A percentile compares a stretch with the other conserved stretches of the same genome.
phyloP scores from a whole-genome alignment of 2,329 filamentous ascomycete genomes.

The Colletotrichum echinochloae region DNA sequence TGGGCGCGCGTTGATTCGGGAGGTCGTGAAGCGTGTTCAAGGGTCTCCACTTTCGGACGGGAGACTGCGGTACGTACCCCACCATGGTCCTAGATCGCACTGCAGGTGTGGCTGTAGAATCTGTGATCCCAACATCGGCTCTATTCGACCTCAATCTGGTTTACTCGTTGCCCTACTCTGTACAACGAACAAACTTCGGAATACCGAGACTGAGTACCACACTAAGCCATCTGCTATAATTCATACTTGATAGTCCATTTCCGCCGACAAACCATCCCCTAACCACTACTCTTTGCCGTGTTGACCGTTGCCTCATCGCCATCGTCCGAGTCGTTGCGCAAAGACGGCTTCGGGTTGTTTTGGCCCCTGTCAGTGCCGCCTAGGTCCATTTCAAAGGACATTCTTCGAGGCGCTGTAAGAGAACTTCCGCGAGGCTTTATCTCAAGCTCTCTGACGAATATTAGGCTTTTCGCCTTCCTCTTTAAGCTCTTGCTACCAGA shows the following conservation, averaged over 20 bases:
- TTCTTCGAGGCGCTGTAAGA: not conserved
- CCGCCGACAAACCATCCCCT: not conserved
- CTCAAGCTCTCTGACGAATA: constrained; percentile 5
- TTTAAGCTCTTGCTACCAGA: not conserved
- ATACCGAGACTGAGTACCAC: not conserved
- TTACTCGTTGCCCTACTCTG: not conserved
- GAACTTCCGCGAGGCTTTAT: not conserved
- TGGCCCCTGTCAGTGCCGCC: not conserved
- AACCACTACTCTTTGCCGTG: not conserved
- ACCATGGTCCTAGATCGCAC: not conserved
- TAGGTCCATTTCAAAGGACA: not conserved
- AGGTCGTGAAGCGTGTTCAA: constrained; percentile 25
- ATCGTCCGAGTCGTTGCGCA: not conserved
- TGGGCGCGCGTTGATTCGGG: constrained; percentile 23
- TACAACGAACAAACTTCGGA: constrained; percentile 1
- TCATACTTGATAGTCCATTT: not conserved
- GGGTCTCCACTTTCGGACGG: constrained; percentile 15
- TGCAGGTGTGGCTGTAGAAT: constrained; percentile 9
- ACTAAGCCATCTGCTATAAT: not conserved
- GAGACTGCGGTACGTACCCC: not conserved
- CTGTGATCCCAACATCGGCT: not conserved
- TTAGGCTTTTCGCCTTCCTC: constrained; percentile 11
- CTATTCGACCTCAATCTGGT: not conserved
- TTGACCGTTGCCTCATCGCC: not conserved
- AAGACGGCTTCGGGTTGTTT: not conserved